Evolutionary conservation across 169 alveolate species (phyloP).

Genomic region (Eimeria maxima): DNA sequence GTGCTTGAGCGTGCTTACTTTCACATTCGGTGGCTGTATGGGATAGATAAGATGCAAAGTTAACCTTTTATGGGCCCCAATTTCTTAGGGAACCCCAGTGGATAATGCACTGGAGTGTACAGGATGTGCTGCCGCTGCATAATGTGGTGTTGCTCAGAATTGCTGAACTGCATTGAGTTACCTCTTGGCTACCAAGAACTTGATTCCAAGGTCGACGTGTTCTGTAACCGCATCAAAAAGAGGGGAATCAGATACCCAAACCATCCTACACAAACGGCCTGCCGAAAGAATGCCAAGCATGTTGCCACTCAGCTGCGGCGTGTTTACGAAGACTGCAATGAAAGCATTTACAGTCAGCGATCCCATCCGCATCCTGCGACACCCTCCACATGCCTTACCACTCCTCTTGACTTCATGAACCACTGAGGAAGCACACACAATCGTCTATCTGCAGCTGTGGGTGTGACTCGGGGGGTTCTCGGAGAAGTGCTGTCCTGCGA

Average conservation of each 20-base stretch:
- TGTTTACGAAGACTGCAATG: neutral
- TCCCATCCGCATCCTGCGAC: neutral
- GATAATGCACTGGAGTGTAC: neutral
- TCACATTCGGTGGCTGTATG: neutral
- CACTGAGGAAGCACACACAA: neutral
- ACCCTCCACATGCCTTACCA: neutral
- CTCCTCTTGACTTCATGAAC: neutral
- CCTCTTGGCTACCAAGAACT: conserved; percentile 62
- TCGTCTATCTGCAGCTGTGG: neutral
- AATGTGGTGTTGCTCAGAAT: conserved; percentile 16
- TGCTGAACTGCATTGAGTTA: conserved; percentile 47
- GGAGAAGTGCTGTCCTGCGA: neutral
- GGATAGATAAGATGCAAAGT: neutral
- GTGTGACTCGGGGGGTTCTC: neutral
- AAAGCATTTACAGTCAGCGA: conserved; percentile 24
- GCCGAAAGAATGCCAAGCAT: conserved; percentile 44
- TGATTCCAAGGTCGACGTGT: conserved; percentile 7
- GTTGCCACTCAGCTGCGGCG: conserved; percentile 27
- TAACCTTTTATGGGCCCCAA: no score
- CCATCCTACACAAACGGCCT: conserved; percentile 59
- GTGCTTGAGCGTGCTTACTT: neutral
- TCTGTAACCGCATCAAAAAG: neutral
- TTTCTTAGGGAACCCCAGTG: neutral
- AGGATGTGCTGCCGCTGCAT: neutral
- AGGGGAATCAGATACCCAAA: neutral